These are phyloP conservation scores for Paratrypanosoma confusum DNA, from an alignment of 208 protist species.

Conservation along the genomic window DNA sequence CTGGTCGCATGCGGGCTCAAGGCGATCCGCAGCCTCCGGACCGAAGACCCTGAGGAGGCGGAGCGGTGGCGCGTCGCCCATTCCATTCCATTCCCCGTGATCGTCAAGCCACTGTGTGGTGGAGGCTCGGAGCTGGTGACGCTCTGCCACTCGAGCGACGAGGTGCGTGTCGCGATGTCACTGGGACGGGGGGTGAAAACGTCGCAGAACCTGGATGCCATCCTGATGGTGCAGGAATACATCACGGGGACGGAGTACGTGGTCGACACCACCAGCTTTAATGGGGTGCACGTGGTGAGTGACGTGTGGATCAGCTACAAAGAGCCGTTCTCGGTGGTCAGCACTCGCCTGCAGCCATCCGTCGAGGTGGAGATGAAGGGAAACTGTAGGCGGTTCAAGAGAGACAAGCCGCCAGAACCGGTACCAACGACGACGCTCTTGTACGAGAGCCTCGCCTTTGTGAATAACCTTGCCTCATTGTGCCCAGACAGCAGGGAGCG, in stretches of 20 bases:
- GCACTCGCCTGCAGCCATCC: constrained; percentile 21
- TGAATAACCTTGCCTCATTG: constrained; percentile 32
- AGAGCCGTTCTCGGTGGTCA: constrained; percentile 25
- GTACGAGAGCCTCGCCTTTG: constrained; percentile 68
- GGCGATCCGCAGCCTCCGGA: constrained; percentile 47
- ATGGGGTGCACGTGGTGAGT: constrained; percentile 63
- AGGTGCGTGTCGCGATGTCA: constrained; percentile 40
- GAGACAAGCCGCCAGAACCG: not conserved
- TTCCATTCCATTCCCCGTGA: constrained; percentile 47
- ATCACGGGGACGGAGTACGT: constrained; percentile 81
- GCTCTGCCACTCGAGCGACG: constrained; percentile 42
- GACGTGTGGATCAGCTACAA: constrained; percentile 85
- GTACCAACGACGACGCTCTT: constrained; percentile 37
- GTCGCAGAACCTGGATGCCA: constrained; percentile 34
- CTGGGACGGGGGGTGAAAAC: constrained; percentile 27
- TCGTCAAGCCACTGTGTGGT: constrained; percentile 75
- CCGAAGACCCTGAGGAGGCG: constrained; percentile 15
- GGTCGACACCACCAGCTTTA: constrained; percentile 65
- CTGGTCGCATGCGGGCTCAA: constrained; percentile 40
- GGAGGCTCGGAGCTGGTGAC: constrained; percentile 72
- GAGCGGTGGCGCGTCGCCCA: constrained; percentile 13
- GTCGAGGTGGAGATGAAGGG: constrained; percentile 19
- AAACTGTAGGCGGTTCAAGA: constrained; percentile 1
- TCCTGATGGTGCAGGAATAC: constrained; percentile 77
- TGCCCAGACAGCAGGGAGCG: constrained; percentile 22